Percentiles rank a stretch among this genome's conserved stretches.
phyloP scores from a whole-genome alignment of 2,329 filamentous ascomycete species.

The Talaromyces funiculosus region DNA sequence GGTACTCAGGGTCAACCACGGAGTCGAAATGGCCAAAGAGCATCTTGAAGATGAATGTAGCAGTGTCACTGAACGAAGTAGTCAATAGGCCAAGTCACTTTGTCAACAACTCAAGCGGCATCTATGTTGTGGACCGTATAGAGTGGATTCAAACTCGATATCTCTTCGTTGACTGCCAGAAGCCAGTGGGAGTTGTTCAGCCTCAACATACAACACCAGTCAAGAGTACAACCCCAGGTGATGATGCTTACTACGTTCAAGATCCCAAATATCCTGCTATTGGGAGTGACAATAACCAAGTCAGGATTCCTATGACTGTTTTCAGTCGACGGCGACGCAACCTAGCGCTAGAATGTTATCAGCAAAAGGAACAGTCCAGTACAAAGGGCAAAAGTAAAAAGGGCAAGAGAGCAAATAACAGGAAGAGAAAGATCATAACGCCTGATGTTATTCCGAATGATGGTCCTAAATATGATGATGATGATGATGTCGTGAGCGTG shows the following conservation, averaged over 20 bases:
- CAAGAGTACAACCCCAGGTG: not conserved
- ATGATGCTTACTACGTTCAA: slow-evolving; percentile 29
- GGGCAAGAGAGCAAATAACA: not conserved
- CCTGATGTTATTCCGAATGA: slow-evolving; percentile 22
- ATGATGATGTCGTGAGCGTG: slow-evolving; percentile 40
- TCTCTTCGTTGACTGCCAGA: slow-evolving; percentile 56
- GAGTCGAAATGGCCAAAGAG: slow-evolving; percentile 60
- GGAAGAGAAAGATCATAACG: not conserved
- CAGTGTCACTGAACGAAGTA: slow-evolving; percentile 76
- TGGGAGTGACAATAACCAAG: slow-evolving; percentile 31
- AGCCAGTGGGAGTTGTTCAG: not conserved
- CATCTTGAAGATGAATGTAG: slow-evolving; percentile 51
- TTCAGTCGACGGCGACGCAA: slow-evolving; percentile 41
- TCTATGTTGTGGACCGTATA: slow-evolving; percentile 64
- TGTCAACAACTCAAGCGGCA: slow-evolving; percentile 47
- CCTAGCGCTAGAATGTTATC: not conserved
- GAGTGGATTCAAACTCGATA: slow-evolving; percentile 92
- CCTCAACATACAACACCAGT: not conserved
- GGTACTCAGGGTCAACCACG: slow-evolving; percentile 8
- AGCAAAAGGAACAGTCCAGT: slow-evolving; percentile 13
- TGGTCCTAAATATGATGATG: not conserved
- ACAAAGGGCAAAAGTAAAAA: slow-evolving; percentile 15
- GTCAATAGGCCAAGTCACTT: slow-evolving; percentile 67
- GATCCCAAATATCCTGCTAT: slow-evolving; percentile 33
- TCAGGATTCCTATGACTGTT: slow-evolving; percentile 51